phyloP scores from a whole-genome alignment of 371 early-diverging fungal species.

The Rhizopus delemar region DNA sequence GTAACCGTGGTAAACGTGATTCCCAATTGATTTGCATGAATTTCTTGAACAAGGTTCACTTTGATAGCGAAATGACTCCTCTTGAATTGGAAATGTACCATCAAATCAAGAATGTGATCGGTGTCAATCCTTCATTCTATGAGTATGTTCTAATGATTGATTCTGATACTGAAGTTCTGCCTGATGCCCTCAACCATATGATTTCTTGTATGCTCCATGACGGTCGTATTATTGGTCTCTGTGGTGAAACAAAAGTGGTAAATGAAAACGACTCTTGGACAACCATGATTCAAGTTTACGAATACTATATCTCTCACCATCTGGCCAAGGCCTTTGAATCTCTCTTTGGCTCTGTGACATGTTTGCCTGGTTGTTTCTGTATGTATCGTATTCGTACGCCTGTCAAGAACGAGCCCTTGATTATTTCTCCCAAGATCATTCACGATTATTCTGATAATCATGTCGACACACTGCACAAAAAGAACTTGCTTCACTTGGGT shows the following conservation, averaged over 20 bases:
- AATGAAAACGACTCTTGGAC: constrained; percentile 90
- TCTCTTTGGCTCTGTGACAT: constrained; percentile 96
- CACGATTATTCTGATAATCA: constrained; percentile 93
- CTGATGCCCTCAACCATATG: constrained; percentile 77
- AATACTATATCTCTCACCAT: constrained; percentile 98
- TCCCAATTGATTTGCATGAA: constrained; percentile 97
- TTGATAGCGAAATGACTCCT: constrained; percentile 82
- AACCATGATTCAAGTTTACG: constrained; percentile 98
- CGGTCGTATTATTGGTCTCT: constrained; percentile 83
- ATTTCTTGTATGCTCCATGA: constrained; percentile 84
- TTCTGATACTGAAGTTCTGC: constrained; percentile 89
- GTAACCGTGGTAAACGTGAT: constrained; percentile 99
- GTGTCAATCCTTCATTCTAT: constrained; percentile 83
- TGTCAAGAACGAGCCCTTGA: constrained; percentile 80
- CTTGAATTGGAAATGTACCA: constrained; percentile 91
- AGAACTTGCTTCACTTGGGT: constrained; percentile 80
- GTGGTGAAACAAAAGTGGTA: constrained; percentile 89
- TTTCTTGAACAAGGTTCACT: constrained; percentile 96
- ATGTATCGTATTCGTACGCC: constrained; percentile 91
- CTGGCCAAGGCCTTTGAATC: constrained; percentile 98
- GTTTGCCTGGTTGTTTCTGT: constrained; percentile 95
- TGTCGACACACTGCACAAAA: constrained; percentile 98
- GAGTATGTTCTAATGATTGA: constrained; percentile 95
- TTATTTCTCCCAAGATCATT: constrained; percentile 88
- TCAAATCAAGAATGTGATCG: constrained; percentile 80